A percentile compares a stretch with the other conserved stretches of the same genome.
Conservation (phyloP, 768 basidiomycete species). For the Coprinopsis cinerea region DNA sequence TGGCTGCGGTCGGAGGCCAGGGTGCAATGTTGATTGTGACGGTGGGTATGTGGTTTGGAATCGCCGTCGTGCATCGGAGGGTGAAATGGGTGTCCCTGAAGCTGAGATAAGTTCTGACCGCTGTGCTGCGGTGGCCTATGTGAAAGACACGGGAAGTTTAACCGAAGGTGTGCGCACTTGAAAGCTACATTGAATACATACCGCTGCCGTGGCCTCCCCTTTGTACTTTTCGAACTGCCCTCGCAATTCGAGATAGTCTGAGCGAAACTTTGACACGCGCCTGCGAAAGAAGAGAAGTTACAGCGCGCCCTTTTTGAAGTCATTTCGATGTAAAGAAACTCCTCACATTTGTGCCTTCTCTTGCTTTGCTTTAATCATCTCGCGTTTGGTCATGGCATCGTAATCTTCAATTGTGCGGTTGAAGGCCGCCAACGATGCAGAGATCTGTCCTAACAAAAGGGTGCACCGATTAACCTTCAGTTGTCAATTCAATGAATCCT, state of each 20-base stretch:
- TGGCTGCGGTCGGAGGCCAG: constrained; percentile 44
- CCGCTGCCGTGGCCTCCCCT: constrained; percentile 45
- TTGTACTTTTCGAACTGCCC: constrained; percentile 79
- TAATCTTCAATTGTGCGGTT: constrained; percentile 95
- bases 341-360: constrained; percentile 92
- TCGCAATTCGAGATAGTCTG: constrained; percentile 80
- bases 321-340: background rate
- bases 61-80: constrained; percentile 62
- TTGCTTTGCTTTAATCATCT: constrained; percentile 93
- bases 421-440: constrained; percentile 93
- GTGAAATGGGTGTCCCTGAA: constrained; percentile 33
- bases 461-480: constrained; percentile 16
- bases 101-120: constrained; percentile 60
- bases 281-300: too few relatives aligned
- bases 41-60: constrained; percentile 43
- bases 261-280: constrained; percentile 87
- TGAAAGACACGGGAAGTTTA: background rate
- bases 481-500: constrained; percentile 14
- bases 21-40: constrained; percentile 45
- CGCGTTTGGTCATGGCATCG: constrained; percentile 92
- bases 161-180: background rate
- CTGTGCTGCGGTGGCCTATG: constrained; percentile 52
- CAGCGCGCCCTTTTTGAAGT: background rate
- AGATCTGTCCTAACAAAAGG: constrained; percentile 79
- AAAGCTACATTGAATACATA: constrained; percentile 21